phyloP scores from a whole-genome alignment of 495 filamentous ascomycete genomes.

The Rusavskia elegans region DNA sequence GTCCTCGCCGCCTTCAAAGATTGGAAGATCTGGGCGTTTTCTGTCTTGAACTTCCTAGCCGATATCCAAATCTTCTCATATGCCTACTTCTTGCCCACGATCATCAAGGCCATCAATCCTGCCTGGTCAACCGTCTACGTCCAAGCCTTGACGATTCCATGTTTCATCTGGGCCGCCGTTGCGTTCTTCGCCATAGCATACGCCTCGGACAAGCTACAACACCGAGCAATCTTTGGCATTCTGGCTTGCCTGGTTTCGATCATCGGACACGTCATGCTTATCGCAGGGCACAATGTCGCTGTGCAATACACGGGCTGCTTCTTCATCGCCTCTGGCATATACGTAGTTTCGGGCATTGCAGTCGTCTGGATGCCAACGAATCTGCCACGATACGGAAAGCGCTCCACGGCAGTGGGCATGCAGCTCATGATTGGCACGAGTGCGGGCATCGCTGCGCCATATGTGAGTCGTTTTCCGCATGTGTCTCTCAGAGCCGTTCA shows the following conservation, averaged over 20 bases:
- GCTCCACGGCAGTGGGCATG: slow-evolving; percentile 37
- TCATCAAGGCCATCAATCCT: slow-evolving; percentile 28
- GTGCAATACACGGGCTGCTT: slow-evolving; percentile 43
- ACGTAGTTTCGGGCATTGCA: slow-evolving; percentile 33
- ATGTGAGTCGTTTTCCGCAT: slow-evolving; percentile 13
- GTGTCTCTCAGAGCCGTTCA: no score
- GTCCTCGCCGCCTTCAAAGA: slow-evolving; percentile 36
- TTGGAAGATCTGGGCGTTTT: slow-evolving; percentile 40
- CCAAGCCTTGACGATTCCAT: slow-evolving; percentile 30
- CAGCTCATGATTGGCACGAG: slow-evolving; percentile 44
- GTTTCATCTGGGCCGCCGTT: slow-evolving; percentile 26
- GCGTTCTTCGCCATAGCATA: slow-evolving; percentile 27
- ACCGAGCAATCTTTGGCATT: slow-evolving; percentile 26
- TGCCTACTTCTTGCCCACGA: slow-evolving; percentile 42
- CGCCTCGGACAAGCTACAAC: slow-evolving; percentile 24
- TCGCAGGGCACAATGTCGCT: slow-evolving; percentile 21
- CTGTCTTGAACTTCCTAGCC: slow-evolving; percentile 26
- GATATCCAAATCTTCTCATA: slow-evolving; percentile 41
- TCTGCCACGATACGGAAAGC: slow-evolving; percentile 38
- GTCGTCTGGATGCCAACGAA: slow-evolving; percentile 43
- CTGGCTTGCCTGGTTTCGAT: slow-evolving; percentile 29
- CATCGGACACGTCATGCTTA: slow-evolving; percentile 34
- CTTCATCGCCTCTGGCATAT: slow-evolving; percentile 34
- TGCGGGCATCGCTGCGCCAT: slow-evolving; percentile 35
- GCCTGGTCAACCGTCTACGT: slow-evolving; percentile 32